These are phyloP conservation scores for Apodospora peruviana DNA, from an alignment of 495 filamentous ascomycete genomes.

Conservation along the genomic window DNA sequence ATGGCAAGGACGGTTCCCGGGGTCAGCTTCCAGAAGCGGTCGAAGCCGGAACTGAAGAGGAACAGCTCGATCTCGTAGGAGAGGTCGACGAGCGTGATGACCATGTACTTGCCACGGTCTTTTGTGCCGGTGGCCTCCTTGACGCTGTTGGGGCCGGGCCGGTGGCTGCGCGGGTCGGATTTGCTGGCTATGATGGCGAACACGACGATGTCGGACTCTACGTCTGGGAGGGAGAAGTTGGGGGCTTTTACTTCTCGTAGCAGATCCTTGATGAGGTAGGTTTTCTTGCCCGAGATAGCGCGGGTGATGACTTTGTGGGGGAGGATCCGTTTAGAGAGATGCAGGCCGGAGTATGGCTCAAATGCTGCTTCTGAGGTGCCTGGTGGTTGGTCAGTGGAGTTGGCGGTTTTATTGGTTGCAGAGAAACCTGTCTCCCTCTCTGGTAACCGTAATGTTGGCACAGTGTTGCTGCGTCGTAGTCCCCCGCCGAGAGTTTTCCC, in stretches of 20 bases:
- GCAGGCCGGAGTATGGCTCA: constrained; percentile 79
- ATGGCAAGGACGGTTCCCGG: constrained; percentile 86
- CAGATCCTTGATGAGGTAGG: constrained; percentile 74
- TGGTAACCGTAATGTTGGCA: constrained; percentile 35
- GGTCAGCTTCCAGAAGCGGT: constrained; percentile 82
- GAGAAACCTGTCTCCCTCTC: not conserved
- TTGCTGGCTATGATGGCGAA: constrained; percentile 84
- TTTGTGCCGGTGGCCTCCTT: constrained; percentile 37
- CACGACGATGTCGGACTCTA: constrained; percentile 81
- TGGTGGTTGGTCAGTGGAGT: not conserved
- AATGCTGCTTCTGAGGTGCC: constrained; percentile 45
- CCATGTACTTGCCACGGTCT: constrained; percentile 79
- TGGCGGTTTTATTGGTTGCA: not conserved
- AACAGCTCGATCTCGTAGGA: constrained; percentile 89
- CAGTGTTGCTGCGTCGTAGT: constrained; percentile 48
- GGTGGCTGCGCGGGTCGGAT: constrained; percentile 69
- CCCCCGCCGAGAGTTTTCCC: constrained; percentile 23
- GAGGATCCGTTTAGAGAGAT: constrained; percentile 81
- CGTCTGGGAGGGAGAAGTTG: constrained; percentile 75
- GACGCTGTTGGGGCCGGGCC: constrained; percentile 50
- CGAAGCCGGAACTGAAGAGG: constrained; percentile 86
- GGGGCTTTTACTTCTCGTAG: constrained; percentile 76
- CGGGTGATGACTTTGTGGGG: constrained; percentile 73
- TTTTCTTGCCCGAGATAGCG: constrained; percentile 67
- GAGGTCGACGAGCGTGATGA: constrained; percentile 77